A percentile compares a stretch with the other conserved stretches of the same genome.
phyloP scores from a whole-genome alignment of 2,329 filamentous ascomycete genomes.

The Phyllosticta paracitricarpa region DNA sequence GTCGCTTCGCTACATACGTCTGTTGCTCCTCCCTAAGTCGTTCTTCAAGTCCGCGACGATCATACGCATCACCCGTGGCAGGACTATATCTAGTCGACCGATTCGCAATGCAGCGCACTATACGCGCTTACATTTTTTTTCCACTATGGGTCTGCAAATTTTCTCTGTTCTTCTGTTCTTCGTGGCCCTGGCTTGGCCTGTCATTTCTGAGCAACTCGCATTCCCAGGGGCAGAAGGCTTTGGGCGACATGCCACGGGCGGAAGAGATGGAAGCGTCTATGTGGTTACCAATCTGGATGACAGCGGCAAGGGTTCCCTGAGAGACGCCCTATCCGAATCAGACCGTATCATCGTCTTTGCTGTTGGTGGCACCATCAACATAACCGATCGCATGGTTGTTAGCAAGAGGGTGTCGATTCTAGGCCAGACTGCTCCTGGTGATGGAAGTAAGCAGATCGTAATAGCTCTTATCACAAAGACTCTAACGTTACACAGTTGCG shows the following conservation, averaged over 20 bases:
- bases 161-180: neutral
- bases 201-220: constrained; percentile 22
- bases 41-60: neutral
- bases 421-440: constrained; percentile 42
- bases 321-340: constrained; percentile 39
- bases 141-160: neutral
- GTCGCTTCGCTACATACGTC: neutral
- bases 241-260: constrained; percentile 37
- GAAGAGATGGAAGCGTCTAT: constrained; percentile 38
- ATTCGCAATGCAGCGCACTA: neutral
- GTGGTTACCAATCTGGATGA: constrained; percentile 42
- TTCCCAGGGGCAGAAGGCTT: constrained; percentile 45
- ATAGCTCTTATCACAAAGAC: no score
- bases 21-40: neutral
- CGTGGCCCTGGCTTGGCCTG: constrained; percentile 7
- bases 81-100: neutral
- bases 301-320: constrained; percentile 39
- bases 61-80: neutral
- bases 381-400: constrained; percentile 37
- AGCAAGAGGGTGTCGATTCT: constrained; percentile 41
- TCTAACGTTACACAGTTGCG: constrained; percentile 27
- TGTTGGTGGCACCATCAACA: constrained; percentile 42
- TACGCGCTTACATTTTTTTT: neutral
- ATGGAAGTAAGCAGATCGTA: constrained; percentile 19
- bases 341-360: constrained; percentile 43